Conservation (phyloP, 306 rosid genomes). For the Cucurbita pepo region DNA sequence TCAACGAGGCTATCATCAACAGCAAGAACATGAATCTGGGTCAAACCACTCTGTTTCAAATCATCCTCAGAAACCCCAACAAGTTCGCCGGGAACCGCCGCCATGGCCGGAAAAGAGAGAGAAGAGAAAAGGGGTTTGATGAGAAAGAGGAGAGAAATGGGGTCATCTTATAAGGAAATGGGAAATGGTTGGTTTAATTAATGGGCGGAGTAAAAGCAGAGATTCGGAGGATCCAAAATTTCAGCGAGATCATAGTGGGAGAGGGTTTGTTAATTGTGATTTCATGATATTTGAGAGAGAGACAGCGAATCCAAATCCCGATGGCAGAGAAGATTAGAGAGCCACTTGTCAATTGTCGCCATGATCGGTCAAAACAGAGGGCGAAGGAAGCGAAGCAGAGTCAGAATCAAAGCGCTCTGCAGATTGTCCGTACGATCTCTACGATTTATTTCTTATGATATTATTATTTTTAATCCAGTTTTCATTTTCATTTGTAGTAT, state of each 20-base stretch:
- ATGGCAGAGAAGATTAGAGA: background rate
- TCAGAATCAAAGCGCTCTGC: background rate
- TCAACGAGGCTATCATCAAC: conserved; percentile 82
- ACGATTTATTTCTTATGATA: too few relatives aligned
- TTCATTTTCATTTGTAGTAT: too few relatives aligned
- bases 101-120: conserved; percentile 15
- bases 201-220: conserved; percentile 28
- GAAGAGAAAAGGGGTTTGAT: background rate
- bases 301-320: background rate
- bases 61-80: conserved; percentile 16
- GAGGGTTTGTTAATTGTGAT: background rate
- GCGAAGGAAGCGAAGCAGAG: background rate
- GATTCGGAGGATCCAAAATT: conserved; percentile 74
- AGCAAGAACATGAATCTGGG: conserved; percentile 68
- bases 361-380: background rate
- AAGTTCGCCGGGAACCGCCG: conserved; percentile 12
- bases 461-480: too few relatives aligned
- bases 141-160: background rate
- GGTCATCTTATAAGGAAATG: background rate
- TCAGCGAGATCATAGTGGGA: conserved; percentile 31
- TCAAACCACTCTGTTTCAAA: background rate
- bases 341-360: background rate
- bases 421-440: background rate
- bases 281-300: background rate
- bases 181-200: conserved; percentile 5